Conservation (phyloP, 805 yeast species). For the Torulaspora maleeae region DNA sequence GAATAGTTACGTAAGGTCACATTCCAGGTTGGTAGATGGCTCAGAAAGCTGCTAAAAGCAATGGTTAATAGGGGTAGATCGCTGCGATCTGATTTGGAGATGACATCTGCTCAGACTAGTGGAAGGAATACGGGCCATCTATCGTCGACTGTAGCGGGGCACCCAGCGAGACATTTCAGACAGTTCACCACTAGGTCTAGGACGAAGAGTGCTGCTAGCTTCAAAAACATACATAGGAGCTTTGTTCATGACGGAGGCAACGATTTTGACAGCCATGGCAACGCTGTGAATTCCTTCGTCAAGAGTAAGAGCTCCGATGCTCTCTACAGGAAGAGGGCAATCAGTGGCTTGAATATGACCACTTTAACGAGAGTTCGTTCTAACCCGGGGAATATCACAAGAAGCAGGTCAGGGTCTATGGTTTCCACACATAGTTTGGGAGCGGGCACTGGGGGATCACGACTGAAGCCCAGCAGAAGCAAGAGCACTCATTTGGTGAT, state of each 20-base stretch:
- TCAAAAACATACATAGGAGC: slow-evolving; percentile 30
- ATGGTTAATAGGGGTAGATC: slow-evolving; percentile 22
- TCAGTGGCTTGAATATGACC: slow-evolving; percentile 35
- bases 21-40: background rate
- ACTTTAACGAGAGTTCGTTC: slow-evolving; percentile 28
- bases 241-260: slow-evolving; percentile 26
- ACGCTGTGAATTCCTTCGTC: slow-evolving; percentile 16
- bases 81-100: slow-evolving; percentile 15
- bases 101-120: slow-evolving; percentile 10
- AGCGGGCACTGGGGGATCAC: slow-evolving; percentile 15
- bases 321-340: slow-evolving; percentile 25
- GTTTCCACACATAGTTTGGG: slow-evolving; percentile 9
- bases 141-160: slow-evolving; percentile 12
- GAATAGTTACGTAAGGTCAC: background rate
- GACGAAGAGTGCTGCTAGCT: slow-evolving; percentile 33
- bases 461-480: slow-evolving; percentile 30
- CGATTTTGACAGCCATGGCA: slow-evolving; percentile 10
- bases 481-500: slow-evolving; percentile 30
- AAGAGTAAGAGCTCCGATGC: slow-evolving; percentile 33
- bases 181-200: slow-evolving; percentile 33
- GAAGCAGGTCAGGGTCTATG: slow-evolving; percentile 12
- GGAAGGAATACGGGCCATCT: slow-evolving; percentile 9
- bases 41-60: background rate
- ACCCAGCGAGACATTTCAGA: slow-evolving; percentile 17
- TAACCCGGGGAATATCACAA: slow-evolving; percentile 17